Evolutionary conservation across 2,329 filamentous ascomycete genomes (phyloP).

Genomic region (Alternaria incomplexa): DNA sequence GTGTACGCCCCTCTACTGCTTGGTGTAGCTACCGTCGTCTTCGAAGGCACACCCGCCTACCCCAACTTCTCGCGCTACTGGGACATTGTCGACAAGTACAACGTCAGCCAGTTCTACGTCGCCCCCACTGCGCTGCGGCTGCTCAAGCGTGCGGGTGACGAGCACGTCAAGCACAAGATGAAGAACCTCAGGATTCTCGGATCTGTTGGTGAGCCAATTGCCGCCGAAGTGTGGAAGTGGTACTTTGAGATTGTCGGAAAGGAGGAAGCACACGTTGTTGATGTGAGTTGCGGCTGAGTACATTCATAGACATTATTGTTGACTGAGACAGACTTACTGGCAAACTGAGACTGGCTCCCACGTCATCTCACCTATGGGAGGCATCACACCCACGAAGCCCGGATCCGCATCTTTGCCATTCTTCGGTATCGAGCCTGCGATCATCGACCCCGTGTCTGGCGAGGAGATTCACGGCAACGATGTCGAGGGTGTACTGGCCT

Average conservation of each 20-base stretch:
- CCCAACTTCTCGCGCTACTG: slow-evolving; percentile 98
- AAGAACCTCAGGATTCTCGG: slow-evolving; percentile 87
- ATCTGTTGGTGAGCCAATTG: slow-evolving; percentile 96
- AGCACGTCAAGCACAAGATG: slow-evolving; percentile 91
- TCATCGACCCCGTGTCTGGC: slow-evolving; percentile 94
- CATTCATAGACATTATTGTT: slow-evolving; percentile 12
- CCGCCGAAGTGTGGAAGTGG: slow-evolving; percentile 99
- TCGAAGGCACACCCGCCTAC: slow-evolving; percentile 96
- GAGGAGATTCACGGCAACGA: slow-evolving; percentile 94
- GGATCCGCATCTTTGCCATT: slow-evolving; percentile 95
- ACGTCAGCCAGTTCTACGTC: slow-evolving; percentile 97
- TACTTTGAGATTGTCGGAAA: slow-evolving; percentile 95
- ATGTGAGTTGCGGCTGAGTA: slow-evolving; percentile 67
- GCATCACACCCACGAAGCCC: slow-evolving; percentile 94
- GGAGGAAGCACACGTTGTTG: slow-evolving; percentile 89
- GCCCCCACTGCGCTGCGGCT: slow-evolving; percentile 91
- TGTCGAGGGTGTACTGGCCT: slow-evolving; percentile 93
- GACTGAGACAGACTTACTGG: slow-evolving; percentile 86
- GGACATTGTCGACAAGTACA: slow-evolving; percentile 96
- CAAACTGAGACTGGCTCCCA: slow-evolving; percentile 98
- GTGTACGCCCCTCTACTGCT: slow-evolving; percentile 94
- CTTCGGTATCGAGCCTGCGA: slow-evolving; percentile 97
- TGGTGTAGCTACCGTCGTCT: slow-evolving; percentile 93
- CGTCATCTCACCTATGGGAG: slow-evolving; percentile 91
- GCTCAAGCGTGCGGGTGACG: slow-evolving; percentile 92